Conservation (phyloP, 2,329 filamentous ascomycete species). For the Chaetomium globosum region DNA sequence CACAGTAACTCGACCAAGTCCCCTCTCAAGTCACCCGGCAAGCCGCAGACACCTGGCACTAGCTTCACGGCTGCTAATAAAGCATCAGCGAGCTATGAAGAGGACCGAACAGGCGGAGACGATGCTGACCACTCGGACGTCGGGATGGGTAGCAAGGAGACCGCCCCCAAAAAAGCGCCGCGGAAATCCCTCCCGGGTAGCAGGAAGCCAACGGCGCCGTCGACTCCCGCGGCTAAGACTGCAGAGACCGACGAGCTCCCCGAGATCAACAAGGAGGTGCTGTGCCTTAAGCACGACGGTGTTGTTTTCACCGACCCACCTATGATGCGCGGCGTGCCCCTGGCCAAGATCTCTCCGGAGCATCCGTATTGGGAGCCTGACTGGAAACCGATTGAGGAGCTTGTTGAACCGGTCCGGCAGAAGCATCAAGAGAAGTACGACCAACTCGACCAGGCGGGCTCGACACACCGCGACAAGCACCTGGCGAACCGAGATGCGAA, state of each 20-base stretch:
- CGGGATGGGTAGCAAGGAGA: not conserved
- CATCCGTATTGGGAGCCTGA: constrained; percentile 60
- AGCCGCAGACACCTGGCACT: constrained; percentile 15
- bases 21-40: constrained; percentile 3
- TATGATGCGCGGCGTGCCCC: constrained; percentile 56
- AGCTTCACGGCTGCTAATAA: constrained; percentile 36
- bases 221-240: constrained; percentile 24
- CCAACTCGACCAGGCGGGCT: constrained; percentile 40
- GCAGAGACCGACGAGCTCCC: constrained; percentile 30
- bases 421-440: constrained; percentile 54
- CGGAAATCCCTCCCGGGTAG: constrained; percentile 25
- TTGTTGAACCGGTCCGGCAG: constrained; percentile 50
- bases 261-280: constrained; percentile 51
- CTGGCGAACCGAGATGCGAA: constrained; percentile 60
- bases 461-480: constrained; percentile 52
- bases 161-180: constrained; percentile 14
- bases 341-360: constrained; percentile 53
- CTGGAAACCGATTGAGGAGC: constrained; percentile 52
- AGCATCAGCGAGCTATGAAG: not conserved
- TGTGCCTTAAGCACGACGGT: constrained; percentile 55
- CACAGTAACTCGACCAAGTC: constrained; percentile 1
- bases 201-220: constrained; percentile 22
- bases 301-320: constrained; percentile 54
- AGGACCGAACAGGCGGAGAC: not conserved
- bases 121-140: not conserved